Conservation (phyloP, 371 early-diverging fungal genomes). For the Lichtheimia ornata region DNA sequence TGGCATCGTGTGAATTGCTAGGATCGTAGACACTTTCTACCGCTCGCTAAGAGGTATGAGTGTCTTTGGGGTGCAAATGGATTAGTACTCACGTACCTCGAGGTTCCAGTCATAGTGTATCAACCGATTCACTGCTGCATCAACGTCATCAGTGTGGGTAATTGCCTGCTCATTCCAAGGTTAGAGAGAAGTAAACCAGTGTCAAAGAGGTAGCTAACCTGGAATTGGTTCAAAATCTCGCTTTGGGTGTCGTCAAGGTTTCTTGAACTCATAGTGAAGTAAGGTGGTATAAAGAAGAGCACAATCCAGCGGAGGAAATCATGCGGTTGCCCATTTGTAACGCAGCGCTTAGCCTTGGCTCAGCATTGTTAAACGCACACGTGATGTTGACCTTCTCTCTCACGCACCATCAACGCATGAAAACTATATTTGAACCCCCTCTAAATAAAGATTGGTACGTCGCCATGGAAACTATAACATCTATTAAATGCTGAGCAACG, state of each 20-base stretch:
- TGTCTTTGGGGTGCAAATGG: not conserved
- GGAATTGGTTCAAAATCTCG: conserved; percentile 12
- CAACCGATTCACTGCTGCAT: conserved; percentile 27
- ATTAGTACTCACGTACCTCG: conserved; percentile 23
- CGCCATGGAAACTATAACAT: not conserved
- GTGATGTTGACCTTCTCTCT: not conserved
- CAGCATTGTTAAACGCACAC: not conserved
- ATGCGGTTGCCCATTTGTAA: too few relatives aligned
- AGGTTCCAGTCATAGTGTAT: conserved; percentile 43
- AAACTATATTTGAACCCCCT: not conserved
- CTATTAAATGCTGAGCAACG: too few relatives aligned
- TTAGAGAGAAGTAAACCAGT: not conserved
- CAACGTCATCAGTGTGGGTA: conserved; percentile 37
- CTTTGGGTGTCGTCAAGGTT: too few relatives aligned
- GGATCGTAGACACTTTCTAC: conserved; percentile 35
- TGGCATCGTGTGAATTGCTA: conserved; percentile 10
- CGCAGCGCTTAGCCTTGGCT: too few relatives aligned
- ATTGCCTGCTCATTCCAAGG: conserved; percentile 28
- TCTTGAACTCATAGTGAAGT: too few relatives aligned
- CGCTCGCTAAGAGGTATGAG: conserved; percentile 24
- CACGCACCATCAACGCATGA: not conserved
- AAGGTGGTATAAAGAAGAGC: too few relatives aligned
- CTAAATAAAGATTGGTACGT: not conserved
- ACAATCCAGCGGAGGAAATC: too few relatives aligned
- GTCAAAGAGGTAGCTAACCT: conserved; percentile 7